These are phyloP conservation scores for Solanum pennellii DNA, from an alignment of 257 asterid genomes.

Conservation along the genomic window DNA sequence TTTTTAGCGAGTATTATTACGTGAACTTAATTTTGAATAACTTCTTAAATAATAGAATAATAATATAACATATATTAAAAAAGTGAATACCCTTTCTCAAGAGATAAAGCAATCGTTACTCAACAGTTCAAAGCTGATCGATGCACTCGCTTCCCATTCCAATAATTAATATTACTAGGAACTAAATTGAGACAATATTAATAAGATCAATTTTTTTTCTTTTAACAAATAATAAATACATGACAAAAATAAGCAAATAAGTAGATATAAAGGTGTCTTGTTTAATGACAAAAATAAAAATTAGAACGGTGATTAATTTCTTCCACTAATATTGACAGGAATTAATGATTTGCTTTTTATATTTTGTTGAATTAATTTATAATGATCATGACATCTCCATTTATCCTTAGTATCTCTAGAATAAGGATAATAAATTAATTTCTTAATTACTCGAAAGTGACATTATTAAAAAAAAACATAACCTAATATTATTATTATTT, in stretches of 20 bases:
- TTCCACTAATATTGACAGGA: neutral
- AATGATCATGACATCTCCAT: neutral
- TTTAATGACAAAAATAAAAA: neutral
- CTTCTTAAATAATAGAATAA: neutral
- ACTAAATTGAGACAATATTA: neutral
- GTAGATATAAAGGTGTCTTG: neutral
- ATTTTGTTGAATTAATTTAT: neutral
- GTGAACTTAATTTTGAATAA: too few relatives aligned
- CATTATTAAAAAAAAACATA: neutral
- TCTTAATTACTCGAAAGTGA: neutral
- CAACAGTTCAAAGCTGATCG: too few relatives aligned
- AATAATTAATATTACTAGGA: neutral
- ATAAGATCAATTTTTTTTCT: neutral
- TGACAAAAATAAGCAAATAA: neutral
- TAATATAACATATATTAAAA: too few relatives aligned
- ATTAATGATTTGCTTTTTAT: neutral
- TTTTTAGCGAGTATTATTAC: neutral
- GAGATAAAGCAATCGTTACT: neutral
- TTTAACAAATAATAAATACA: neutral
- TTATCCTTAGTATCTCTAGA: neutral
- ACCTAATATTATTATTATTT: neutral
- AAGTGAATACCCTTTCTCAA: neutral
- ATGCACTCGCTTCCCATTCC: too few relatives aligned
- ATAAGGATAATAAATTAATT: neutral
- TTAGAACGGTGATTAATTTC: neutral